A percentile compares a stretch with the other conserved stretches of the same genome.
Conservation (phyloP, 1,284 basidiomycete genomes). For the Trichosporon sp. region DNA sequence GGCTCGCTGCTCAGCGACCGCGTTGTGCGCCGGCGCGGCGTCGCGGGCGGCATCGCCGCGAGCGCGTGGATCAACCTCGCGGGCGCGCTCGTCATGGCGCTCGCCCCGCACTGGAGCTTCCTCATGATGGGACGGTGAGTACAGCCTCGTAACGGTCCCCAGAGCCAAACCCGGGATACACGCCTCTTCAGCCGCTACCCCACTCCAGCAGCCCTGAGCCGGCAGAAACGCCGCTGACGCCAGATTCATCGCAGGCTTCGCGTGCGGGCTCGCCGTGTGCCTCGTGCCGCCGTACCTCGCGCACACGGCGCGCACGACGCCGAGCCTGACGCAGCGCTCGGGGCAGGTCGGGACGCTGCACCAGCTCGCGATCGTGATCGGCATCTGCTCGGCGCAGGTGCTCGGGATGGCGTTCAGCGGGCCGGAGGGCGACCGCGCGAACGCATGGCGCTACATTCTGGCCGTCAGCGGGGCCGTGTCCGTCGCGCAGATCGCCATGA, state of each 20-base stretch:
- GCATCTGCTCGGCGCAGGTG: constrained; percentile 72
- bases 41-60: constrained; percentile 44
- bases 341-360: constrained; percentile 66
- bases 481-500: constrained; percentile 57
- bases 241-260: constrained; percentile 72
- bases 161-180: background rate
- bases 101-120: constrained; percentile 58
- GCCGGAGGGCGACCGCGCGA: constrained; percentile 40
- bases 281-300: constrained; percentile 80
- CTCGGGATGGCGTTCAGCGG: constrained; percentile 43
- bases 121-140: constrained; percentile 47
- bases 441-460: constrained; percentile 68
- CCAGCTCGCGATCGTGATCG: constrained; percentile 79
- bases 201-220: background rate
- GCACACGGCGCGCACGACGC: constrained; percentile 65
- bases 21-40: constrained; percentile 64
- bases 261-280: constrained; percentile 77
- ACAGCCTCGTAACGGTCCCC: background rate
- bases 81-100: constrained; percentile 63
- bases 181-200: background rate
- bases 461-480: constrained; percentile 62
- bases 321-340: constrained; percentile 24
- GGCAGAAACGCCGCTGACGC: background rate
- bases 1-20: constrained; percentile 69
- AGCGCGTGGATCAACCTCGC: constrained; percentile 60